phyloP scores from a whole-genome alignment of 148 eudicot species.

The Rheum nobile region DNA sequence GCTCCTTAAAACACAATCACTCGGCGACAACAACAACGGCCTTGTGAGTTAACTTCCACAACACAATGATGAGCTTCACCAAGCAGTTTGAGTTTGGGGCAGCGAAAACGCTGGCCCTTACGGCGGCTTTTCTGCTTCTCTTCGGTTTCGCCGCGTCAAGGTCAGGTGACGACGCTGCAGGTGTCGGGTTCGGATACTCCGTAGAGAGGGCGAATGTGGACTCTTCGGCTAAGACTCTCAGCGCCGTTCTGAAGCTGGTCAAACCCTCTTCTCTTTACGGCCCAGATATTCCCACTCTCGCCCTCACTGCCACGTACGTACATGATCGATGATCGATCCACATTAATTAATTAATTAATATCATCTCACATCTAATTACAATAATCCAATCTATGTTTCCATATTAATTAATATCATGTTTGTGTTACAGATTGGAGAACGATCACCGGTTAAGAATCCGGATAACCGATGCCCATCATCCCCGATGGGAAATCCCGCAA shows the following conservation, averaged over 20 bases:
- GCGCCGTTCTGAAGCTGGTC: slow-evolving; percentile 17
- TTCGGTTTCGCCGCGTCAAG: not conserved
- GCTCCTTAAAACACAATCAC: too few species aligned
- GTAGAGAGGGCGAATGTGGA: slow-evolving; percentile 2
- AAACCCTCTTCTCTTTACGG: slow-evolving; percentile 17
- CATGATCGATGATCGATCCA: too few species aligned
- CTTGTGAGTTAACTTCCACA: too few species aligned
- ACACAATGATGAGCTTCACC: not conserved
- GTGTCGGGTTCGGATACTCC: slow-evolving; percentile 15
- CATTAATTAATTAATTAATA: too few species aligned
- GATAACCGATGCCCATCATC: slow-evolving; percentile 41
- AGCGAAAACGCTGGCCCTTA: not conserved
- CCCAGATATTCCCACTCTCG: slow-evolving; percentile 4
- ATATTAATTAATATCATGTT: not conserved
- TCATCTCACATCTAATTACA: not conserved
- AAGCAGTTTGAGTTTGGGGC: not conserved
- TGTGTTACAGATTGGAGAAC: slow-evolving; percentile 41
- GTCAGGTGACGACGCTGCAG: not conserved
- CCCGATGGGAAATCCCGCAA: slow-evolving; percentile 62
- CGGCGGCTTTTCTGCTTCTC: not conserved
- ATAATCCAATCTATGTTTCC: too few species aligned
- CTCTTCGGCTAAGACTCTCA: slow-evolving; percentile 7
- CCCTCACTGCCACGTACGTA: not conserved
- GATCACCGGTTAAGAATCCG: slow-evolving; percentile 38
- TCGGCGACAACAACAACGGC: too few species aligned